Conservation (phyloP, 2,329 filamentous ascomycete species). For the Epichloe hybrida region DNA sequence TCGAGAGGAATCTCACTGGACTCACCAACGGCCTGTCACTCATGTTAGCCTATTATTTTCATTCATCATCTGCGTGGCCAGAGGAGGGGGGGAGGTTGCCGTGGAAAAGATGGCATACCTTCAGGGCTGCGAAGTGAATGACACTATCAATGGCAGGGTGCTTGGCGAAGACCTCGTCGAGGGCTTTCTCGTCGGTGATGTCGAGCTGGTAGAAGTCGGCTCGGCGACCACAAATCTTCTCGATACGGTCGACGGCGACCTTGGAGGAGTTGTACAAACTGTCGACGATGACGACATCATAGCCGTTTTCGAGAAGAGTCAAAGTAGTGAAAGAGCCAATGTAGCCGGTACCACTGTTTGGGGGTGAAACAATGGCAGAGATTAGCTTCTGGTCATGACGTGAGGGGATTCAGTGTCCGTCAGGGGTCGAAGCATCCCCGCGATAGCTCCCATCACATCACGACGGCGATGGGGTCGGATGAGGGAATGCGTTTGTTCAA, state of each 20-base stretch:
- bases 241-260: conserved; percentile 86
- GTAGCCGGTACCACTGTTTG: conserved; percentile 81
- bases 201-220: conserved; percentile 77
- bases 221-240: conserved; percentile 80
- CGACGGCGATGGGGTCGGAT: not conserved
- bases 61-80: too few species aligned
- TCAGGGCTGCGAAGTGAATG: conserved; percentile 96
- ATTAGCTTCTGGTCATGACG: conserved; percentile 9
- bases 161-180: conserved; percentile 78
- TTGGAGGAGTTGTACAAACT: conserved; percentile 94
- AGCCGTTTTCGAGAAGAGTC: conserved; percentile 81
- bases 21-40: conserved; percentile 73
- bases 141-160: conserved; percentile 94
- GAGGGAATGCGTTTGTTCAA: not conserved
- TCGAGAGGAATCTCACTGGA: conserved; percentile 87
- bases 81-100: too few species aligned
- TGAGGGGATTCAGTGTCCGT: not conserved
- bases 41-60: too few species aligned
- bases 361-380: conserved; percentile 5
- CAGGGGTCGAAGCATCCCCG: not conserved
- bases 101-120: conserved; percentile 39
- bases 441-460: not conserved
- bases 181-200: conserved; percentile 68
- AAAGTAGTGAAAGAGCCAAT: conserved; percentile 96
- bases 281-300: conserved; percentile 93